Percentiles rank a stretch among this genome's conserved stretches.
phyloP scores from a whole-genome alignment of 108 stramenopile genomes.

The Asterionellopsis glacialis region DNA sequence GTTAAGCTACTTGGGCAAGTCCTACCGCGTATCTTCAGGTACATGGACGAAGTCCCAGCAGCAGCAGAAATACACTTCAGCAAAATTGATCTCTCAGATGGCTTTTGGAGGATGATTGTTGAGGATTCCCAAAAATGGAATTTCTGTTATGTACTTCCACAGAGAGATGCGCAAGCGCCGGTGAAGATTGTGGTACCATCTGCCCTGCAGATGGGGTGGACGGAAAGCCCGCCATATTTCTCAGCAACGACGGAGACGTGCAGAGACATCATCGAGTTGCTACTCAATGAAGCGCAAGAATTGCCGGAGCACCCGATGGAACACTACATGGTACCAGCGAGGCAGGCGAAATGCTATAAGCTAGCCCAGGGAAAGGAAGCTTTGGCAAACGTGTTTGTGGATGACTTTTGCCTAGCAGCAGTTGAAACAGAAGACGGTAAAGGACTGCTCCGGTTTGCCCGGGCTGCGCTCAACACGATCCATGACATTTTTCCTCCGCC shows the following conservation, averaged over 20 bases:
- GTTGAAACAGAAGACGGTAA: too few species aligned
- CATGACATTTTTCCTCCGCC: too few species aligned
- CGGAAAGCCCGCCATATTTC: not conserved
- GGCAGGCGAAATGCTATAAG: not conserved
- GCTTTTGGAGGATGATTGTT: not conserved
- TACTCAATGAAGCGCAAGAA: not conserved
- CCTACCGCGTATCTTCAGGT: too few species aligned
- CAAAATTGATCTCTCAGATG: not conserved
- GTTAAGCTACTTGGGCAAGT: too few species aligned
- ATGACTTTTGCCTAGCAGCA: too few species aligned
- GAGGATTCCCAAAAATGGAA: not conserved
- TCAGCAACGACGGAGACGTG: not conserved
- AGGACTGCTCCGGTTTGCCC: too few species aligned
- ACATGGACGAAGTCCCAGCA: too few species aligned
- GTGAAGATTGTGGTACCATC: not conserved
- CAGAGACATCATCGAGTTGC: not conserved
- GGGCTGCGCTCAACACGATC: too few species aligned
- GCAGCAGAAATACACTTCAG: not conserved
- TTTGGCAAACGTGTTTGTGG: too few species aligned
- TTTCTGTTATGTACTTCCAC: not conserved
- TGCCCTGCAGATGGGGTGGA: slow-evolving; percentile 1
- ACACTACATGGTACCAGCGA: not conserved
- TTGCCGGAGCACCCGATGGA: not conserved
- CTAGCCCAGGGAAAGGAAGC: too few species aligned
- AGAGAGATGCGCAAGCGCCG: too few species aligned